Conservation (phyloP, 2,329 filamentous ascomycete genomes). For the Simplicillium aogashimaense region DNA sequence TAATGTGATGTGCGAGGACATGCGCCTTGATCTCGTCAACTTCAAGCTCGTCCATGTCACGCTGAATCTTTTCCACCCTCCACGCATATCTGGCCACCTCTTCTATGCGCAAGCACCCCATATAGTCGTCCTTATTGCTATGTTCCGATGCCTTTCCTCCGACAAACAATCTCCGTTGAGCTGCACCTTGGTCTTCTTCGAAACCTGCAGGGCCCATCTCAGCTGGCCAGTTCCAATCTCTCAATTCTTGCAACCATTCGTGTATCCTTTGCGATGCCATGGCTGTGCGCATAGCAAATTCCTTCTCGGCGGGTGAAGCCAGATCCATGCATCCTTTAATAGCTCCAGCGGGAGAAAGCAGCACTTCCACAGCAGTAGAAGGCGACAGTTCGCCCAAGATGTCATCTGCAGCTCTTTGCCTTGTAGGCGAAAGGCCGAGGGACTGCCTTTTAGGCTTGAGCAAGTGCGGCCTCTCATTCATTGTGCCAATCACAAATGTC, state of each 20-base stretch:
- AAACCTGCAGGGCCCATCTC: constrained; percentile 42
- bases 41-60: constrained; percentile 58
- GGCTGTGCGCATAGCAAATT: constrained; percentile 62
- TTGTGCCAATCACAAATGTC: constrained; percentile 11
- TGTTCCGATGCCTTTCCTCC: constrained; percentile 1
- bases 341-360: constrained; percentile 41
- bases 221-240: constrained; percentile 46
- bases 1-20: constrained; percentile 71
- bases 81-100: constrained; percentile 60
- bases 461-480: constrained; percentile 23
- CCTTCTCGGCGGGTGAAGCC: constrained; percentile 55
- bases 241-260: constrained; percentile 66
- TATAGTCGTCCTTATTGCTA: constrained; percentile 34
- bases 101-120: constrained; percentile 59
- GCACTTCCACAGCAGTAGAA: constrained; percentile 47
- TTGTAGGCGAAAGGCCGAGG: constrained; percentile 30
- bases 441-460: constrained; percentile 22
- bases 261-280: constrained; percentile 61
- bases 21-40: constrained; percentile 85
- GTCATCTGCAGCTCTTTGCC: constrained; percentile 40
- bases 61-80: constrained; percentile 64
- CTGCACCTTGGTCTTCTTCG: constrained; percentile 32
- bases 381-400: constrained; percentile 54
- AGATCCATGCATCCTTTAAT: constrained; percentile 51
- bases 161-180: constrained; percentile 23